Evolutionary conservation across 1,284 basidiomycete species (phyloP).

Genomic region (Vanrija sp.): DNA sequence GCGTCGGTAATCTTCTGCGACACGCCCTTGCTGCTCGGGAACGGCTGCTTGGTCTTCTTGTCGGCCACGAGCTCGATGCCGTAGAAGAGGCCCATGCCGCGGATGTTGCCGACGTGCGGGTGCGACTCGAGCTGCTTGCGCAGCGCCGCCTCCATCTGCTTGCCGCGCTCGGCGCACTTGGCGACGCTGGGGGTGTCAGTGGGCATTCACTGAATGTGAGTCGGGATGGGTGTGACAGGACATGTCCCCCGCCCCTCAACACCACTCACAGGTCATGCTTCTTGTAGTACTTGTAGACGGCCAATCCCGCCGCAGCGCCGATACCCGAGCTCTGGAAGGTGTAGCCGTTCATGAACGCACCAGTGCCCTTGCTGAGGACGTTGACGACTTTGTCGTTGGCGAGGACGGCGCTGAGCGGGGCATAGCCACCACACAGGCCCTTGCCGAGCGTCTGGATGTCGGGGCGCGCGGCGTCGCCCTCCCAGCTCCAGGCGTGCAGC

Average conservation of each 20-base stretch:
- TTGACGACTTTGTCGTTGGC: conserved; percentile 66
- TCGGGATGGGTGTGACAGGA: too few species aligned
- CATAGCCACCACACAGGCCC: conserved; percentile 80
- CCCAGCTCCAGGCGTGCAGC: conserved; percentile 65
- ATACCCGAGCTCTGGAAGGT: conserved; percentile 78
- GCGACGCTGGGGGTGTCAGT: conserved; percentile 48
- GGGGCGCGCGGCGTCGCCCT: conserved; percentile 48
- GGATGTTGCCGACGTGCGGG: conserved; percentile 28
- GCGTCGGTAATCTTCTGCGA: conserved; percentile 24
- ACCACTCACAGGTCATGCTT: conserved; percentile 17
- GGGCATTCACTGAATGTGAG: not conserved
- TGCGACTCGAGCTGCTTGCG: conserved; percentile 53
- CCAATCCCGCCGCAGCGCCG: conserved; percentile 69
- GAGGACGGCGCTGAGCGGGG: conserved; percentile 73
- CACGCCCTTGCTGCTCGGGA: conserved; percentile 19
- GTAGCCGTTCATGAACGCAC: conserved; percentile 65
- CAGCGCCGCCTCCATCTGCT: conserved; percentile 61
- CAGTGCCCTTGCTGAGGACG: conserved; percentile 62
- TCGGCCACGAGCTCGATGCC: conserved; percentile 62
- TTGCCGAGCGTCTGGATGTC: conserved; percentile 83
- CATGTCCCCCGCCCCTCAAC: too few species aligned
- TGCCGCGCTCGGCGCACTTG: conserved; percentile 62
- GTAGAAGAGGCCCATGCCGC: conserved; percentile 71
- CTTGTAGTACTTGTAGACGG: conserved; percentile 52
- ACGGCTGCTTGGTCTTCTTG: conserved; percentile 24